Evolutionary conservation across 2,329 filamentous ascomycete genomes (phyloP), one percentile per base, ranked within the genome.

Genomic region (Lasiodiplodia sp.): DNA sequence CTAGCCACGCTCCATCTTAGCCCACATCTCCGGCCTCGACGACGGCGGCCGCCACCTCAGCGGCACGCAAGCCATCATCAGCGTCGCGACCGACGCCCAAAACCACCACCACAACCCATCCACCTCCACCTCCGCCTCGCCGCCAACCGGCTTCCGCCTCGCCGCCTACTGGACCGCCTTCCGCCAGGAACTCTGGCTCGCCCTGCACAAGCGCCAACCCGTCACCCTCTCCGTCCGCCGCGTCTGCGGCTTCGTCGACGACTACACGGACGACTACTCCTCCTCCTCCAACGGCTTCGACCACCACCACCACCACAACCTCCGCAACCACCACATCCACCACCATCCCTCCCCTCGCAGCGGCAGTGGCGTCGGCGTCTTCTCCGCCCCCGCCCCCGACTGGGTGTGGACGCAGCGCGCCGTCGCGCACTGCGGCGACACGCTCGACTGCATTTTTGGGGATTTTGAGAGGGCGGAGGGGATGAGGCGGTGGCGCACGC

Each of bases 91-190:
- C 18, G n/a, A 40, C 3, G 77, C 78, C 68, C 75, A 75, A 53
- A 74, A 56, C 53, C 10, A 16, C 28, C 23, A 2, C 5, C 31
- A 16, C 44, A 25, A 31, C 31, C 5, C 31, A 5, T 2, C 31
- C 6, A 10, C 8, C 40, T 18, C 38, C 3, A 16, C 38, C 12
- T 16, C 38, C 0, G 0, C 38, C 4, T 4, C 4, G 1, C 40
- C 31, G 1, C 62, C 62, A 0, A 51, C 44, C 2, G 58, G 58
- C 11, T 78, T 78, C 60, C 73, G 77, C 44, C 78, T 78, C 70
- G 78, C 78, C 2, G 78, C 79, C 18, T 79, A 79, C 55, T 80
- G 77, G 77, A 75, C 77, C 40, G 78, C 78, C 2, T 79, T 80
- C 67, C 75, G 78, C 14, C 78, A 80, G 52, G 78, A 80, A 65